Base-by-base conservation (phyloP, 208 protist species). In the Novymonas esmeraldas region DNA sequence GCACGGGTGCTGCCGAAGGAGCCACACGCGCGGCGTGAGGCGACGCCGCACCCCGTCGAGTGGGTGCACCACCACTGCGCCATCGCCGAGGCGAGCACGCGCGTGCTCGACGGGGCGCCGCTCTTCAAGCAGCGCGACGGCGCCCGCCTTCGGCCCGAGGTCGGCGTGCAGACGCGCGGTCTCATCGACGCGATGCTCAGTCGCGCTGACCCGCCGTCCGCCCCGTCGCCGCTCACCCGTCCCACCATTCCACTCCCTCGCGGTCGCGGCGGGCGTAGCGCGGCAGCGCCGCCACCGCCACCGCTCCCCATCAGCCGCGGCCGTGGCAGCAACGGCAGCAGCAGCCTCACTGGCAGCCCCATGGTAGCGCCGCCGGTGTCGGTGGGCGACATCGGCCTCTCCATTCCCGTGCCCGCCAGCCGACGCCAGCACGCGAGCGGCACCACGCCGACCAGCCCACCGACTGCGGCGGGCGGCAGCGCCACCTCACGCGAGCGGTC, bases 51-150 rank as follows among this genome's bases (percentile, higher is more conserved):
- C 64, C 64, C 54, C 4, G 64, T 93, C 13, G 76, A 89, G 61
- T 93, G 87, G 87, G 39, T 93, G 29, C 78, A 76, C 14, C 81
- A 90, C 64, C 68, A 81, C 68, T 76, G 86, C 31, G 79, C 64
- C 50, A 56, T 87, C 34, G 48, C 60, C 36, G 81, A 90, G 46
- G 20, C 50, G n/a, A 58, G 73, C 59, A 48, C 78, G 33, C 70
- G 70, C 6, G 49, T 28, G 9, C 33, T 82, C 5, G 63, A 68
- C 39, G 76, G 68, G 20, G 39, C 82, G n/a, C 56, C 61, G n/a
- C 64, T 93, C 20, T 39, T 75, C 39, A 88, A 71, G 58, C 79
- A 84, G 70, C 70, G 72, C 18, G 79, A 90, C 76, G 87, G 84
- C 31, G 71, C 77, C 18, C 73, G 74, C 33, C 52, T 93, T 44